Percentiles rank a stretch among this genome's conserved stretches.
Evolutionary conservation across 1,284 basidiomycete genomes (phyloP).

Genomic region (Boletus mariae): DNA sequence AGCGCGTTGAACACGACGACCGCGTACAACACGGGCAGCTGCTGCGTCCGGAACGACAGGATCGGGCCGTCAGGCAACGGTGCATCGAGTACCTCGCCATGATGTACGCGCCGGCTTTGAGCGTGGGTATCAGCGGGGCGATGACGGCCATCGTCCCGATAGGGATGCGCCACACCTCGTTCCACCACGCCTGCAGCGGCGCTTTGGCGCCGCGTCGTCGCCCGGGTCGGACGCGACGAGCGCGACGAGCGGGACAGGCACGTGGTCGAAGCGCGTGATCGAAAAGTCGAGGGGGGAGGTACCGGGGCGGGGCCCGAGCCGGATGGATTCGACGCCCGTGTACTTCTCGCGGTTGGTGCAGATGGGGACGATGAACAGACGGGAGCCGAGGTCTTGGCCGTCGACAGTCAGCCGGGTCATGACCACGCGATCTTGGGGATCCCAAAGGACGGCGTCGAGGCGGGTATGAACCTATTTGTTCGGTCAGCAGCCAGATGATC

Average conservation of each 20-base stretch:
- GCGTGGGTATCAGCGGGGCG: constrained; percentile 45
- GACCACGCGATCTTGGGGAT: constrained; percentile 51
- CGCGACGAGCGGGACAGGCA: constrained; percentile 26
- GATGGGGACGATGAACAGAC: constrained; percentile 47
- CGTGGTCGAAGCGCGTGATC: constrained; percentile 21
- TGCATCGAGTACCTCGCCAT: constrained; percentile 49
- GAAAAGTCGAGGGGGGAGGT: constrained; percentile 25
- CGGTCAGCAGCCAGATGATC: neutral
- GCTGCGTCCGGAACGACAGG: constrained; percentile 55
- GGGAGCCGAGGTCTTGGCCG: constrained; percentile 45
- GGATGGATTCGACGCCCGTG: constrained; percentile 31
- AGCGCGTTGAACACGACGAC: constrained; percentile 37
- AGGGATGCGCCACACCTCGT: constrained; percentile 51
- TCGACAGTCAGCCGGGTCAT: constrained; percentile 52
- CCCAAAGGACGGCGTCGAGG: constrained; percentile 50
- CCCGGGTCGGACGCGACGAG: constrained; percentile 32
- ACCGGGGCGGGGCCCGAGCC: constrained; percentile 20
- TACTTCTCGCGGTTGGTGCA: constrained; percentile 40
- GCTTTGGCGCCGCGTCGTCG: constrained; percentile 35
- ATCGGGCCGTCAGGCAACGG: constrained; percentile 46
- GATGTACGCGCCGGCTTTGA: constrained; percentile 48
- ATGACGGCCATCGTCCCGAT: constrained; percentile 46
- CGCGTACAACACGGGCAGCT: constrained; percentile 40
- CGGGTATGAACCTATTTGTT: constrained; percentile 52
- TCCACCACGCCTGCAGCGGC: constrained; percentile 47